Base-by-base conservation (phyloP, 108 stramenopile species). In the Pseudonitzschia delicatissima region DNA sequence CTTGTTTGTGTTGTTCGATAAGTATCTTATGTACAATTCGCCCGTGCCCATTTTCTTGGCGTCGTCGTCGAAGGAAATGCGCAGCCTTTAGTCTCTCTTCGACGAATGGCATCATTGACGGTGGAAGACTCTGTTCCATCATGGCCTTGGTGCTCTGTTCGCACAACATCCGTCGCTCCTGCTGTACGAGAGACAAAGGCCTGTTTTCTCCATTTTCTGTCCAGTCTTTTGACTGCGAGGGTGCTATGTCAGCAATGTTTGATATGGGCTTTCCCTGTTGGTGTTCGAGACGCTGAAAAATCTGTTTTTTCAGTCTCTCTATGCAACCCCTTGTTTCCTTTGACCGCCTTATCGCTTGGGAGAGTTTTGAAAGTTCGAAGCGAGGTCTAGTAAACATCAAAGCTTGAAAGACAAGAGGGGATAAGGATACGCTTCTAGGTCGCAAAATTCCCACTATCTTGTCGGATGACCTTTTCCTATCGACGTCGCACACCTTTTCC, bases 1-100 rank as follows among this genome's bases (percentile, higher is more conserved):
- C 7, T 21, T 28, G 57, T 35, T 58, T 58, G 28, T 58, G 32
- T 35, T 58, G 57, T 33, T 58, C 57, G 12, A 34, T 17, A 4
- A 58, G 15, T 37, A 58, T 58, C 28, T 35, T 5, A 35, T 58
- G 57, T 28, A 58, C 21, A 21, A 58, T 37, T 20, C 57, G 15
- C 4, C 33, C 20, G 32, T 35, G 57, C 3, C 34, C 34, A 37
- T 52, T 52, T 12, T 29, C 51, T 12, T 2, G 2, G 13, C 51
- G 25, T 2, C 42, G 42, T n/a, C 42, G 6, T 44, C n/a, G 13
- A 13, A 44, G 4, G n/a, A 44, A 44, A 7, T 44, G 42, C 7
- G 42, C 42, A n/a, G 42, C n/a, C 6, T 28, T 51, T 23, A 51
- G 13, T 28, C 12, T 7, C 5, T 51, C 27, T 11, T 51, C 50